Evolutionary conservation across 2,329 filamentous ascomycete genomes (phyloP).

Genomic region (Fusarium torulosum): DNA sequence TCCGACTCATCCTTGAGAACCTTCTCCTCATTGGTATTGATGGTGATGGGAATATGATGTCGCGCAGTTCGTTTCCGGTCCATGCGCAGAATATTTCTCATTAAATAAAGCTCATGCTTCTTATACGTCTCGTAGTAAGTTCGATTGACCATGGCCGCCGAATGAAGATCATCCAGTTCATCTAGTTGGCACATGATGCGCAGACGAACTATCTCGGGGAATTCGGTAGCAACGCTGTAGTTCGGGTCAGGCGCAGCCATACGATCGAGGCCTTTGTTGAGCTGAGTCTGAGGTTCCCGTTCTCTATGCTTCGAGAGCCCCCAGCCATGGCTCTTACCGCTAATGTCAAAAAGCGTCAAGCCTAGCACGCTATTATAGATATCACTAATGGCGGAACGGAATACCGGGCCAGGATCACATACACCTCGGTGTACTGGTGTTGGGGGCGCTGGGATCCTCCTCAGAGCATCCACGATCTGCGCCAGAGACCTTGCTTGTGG

Average conservation of each 20-base stretch:
- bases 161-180: slow-evolving; percentile 57
- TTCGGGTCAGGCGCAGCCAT: slow-evolving; percentile 52
- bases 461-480: slow-evolving; percentile 59
- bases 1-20: slow-evolving; percentile 51
- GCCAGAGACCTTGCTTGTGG: slow-evolving; percentile 57
- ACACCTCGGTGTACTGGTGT: slow-evolving; percentile 57
- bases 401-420: slow-evolving; percentile 63
- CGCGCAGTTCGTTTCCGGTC: slow-evolving; percentile 42
- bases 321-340: slow-evolving; percentile 63
- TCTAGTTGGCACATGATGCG: slow-evolving; percentile 57
- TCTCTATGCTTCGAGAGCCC: slow-evolving; percentile 58
- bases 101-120: slow-evolving; percentile 57
- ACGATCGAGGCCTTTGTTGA: slow-evolving; percentile 46
- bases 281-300: slow-evolving; percentile 53
- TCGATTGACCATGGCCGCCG: slow-evolving; percentile 58
- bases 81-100: slow-evolving; percentile 53
- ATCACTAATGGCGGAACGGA: slow-evolving; percentile 62
- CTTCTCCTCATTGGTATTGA: slow-evolving; percentile 52
- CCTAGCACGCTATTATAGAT: slow-evolving; percentile 65
- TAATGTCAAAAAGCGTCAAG: slow-evolving; percentile 63
- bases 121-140: slow-evolving; percentile 61
- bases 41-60: slow-evolving; percentile 41
- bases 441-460: slow-evolving; percentile 59
- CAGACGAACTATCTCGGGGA: slow-evolving; percentile 55
- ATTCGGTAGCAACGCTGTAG: slow-evolving; percentile 52